Evolutionary conservation across 2,329 filamentous ascomycete genomes (phyloP).

Genomic region (Neopestalotiopsis rosae): DNA sequence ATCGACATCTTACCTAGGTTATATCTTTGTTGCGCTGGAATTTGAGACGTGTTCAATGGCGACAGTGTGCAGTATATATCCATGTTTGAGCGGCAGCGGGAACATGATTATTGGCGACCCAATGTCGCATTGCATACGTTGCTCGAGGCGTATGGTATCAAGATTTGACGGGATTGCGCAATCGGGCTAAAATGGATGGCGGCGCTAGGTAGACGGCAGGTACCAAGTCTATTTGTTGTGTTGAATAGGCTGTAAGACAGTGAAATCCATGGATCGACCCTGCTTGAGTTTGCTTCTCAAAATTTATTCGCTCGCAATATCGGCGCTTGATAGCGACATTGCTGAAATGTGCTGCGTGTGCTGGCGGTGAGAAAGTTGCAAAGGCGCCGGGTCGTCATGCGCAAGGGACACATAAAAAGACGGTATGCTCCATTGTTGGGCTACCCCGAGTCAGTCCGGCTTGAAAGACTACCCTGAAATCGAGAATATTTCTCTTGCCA

Average conservation of each 20-base stretch:
- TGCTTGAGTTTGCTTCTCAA: not conserved
- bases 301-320: slow-evolving; percentile 18
- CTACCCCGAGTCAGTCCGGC: slow-evolving; percentile 14
- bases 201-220: slow-evolving; percentile 17
- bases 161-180: slow-evolving; percentile 32
- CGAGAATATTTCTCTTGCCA: not conserved
- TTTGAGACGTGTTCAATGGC: slow-evolving; percentile 12
- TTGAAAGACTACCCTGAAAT: not conserved
- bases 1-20: not conserved
- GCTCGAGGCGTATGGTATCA: slow-evolving; percentile 33
- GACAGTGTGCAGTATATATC: slow-evolving; percentile 10
- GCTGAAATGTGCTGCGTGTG: not conserved
- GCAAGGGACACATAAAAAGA: slow-evolving; percentile 2
- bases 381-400: not conserved
- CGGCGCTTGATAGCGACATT: slow-evolving; percentile 18
- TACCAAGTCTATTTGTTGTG: slow-evolving; percentile 16
- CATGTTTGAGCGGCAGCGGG: not conserved
- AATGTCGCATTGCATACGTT: slow-evolving; percentile 7
- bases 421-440: not conserved
- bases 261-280: slow-evolving; percentile 16
- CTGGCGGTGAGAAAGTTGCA: slow-evolving; percentile 13
- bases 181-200: slow-evolving; percentile 24
- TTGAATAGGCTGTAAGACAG: not conserved
- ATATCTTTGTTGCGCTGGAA: not conserved
- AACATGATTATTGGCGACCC: not conserved